Evolutionary conservation across 2,329 filamentous ascomycete genomes (phyloP).

Genomic region (Coniochaeta sp.): DNA sequence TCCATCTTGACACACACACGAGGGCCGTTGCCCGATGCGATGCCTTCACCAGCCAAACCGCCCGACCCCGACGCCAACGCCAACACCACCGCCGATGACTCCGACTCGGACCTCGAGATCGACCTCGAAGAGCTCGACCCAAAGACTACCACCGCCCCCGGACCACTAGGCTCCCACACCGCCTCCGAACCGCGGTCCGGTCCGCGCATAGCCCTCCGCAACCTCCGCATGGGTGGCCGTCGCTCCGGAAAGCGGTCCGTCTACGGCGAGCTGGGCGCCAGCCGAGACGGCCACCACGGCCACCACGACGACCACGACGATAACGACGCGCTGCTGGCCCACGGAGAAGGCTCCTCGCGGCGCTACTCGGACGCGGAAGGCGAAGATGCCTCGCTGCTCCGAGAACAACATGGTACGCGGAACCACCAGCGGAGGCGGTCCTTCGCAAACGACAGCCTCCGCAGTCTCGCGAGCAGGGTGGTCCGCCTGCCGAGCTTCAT

Average conservation of each 20-base stretch:
- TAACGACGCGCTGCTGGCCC: conserved; percentile 57
- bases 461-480: conserved; percentile 40
- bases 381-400: conserved; percentile 69
- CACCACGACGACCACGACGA: conserved; percentile 63
- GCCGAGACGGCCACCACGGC: conserved; percentile 47
- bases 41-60: conserved; percentile 53
- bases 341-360: conserved; percentile 46
- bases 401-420: conserved; percentile 28
- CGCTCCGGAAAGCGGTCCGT: conserved; percentile 46
- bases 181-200: conserved; percentile 29
- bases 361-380: conserved; percentile 54
- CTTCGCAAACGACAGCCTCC: conserved; percentile 30
- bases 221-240: conserved; percentile 59
- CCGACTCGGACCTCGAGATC: conserved; percentile 71
- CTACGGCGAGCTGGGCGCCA: conserved; percentile 54
- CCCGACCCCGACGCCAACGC: conserved; percentile 60
- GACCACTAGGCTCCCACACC: conserved; percentile 21
- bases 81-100: conserved; percentile 54
- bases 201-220: conserved; percentile 63
- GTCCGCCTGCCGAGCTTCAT: conserved; percentile 64
- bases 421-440: conserved; percentile 13
- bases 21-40: conserved; percentile 30
- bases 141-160: conserved; percentile 24
- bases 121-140: conserved; percentile 77
- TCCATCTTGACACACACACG: background rate